Base-by-base conservation (phyloP, 2,329 filamentous ascomycete genomes). In the Fusarium bulbicola region DNA sequence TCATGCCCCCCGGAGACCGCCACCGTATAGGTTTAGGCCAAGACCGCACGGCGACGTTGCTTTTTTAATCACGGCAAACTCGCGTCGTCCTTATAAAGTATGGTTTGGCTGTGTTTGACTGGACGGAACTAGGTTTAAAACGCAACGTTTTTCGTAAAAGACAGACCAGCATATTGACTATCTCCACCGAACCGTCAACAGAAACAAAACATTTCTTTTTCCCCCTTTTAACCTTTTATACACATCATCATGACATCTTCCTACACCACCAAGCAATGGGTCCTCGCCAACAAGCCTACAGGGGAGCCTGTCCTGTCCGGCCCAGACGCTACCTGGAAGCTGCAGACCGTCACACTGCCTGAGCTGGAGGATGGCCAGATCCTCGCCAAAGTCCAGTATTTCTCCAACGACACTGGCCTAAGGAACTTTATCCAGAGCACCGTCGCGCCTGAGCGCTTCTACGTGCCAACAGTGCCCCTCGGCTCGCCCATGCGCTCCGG, bases 231-330 rank as follows among this genome's bases (percentile, higher is more conserved):
- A 53, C 36, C 11, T 28, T 28, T 39, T n/a, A 20, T 1, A n/a
- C 11, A 21, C 24, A 53, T 66, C 56, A 59, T 30, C 63, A 77
- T 77, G 76, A 59, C 76, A 40, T 71, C 73, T 9, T 68, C 76
- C 10, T 72, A 70, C 52, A 78, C 75, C n/a, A 79, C 77, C 62
- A 79, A 79, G 74, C 77, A 78, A 79, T 79, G 78, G 78, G 66
- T 77, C 63, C 76, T 79, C 40, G 66, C 65, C 66, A 70, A 70
- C 59, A 78, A 76, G 72, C 77, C 77, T 32, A 61, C 72, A 53
- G 78, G 72, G 57, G 72, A 71, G 43, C 78, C 78, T 39, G 62
- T 76, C 34, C 73, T 79, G 42, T 68, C 70, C 5, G 78, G 78
- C 34, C 72, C 73, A 50, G 68, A 79, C 42, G 74, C 78, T 15